Evolutionary conservation across 371 early-diverging fungal species (phyloP).

Genomic region (Phascolomyces articulosus): DNA sequence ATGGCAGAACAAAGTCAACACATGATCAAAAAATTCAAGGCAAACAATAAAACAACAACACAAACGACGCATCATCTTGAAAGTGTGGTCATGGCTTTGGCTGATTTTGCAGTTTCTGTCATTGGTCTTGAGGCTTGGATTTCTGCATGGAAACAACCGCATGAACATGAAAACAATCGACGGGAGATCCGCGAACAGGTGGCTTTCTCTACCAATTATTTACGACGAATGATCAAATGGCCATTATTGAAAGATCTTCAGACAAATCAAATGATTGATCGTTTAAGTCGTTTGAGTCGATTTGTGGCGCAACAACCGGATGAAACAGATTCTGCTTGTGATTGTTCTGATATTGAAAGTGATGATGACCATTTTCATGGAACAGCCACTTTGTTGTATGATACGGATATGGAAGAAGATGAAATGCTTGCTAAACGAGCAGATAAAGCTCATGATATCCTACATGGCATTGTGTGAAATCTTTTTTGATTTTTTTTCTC

Average conservation of each 20-base stretch:
- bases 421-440: conserved; percentile 23
- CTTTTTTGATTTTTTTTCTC: not conserved
- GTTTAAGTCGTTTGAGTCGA: conserved; percentile 28
- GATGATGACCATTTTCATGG: conserved; percentile 10
- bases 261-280: conserved; percentile 27
- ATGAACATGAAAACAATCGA: not conserved
- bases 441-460: conserved; percentile 37
- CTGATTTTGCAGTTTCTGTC: conserved; percentile 41
- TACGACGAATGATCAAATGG: conserved; percentile 37
- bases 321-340: conserved; percentile 37
- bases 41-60: not conserved
- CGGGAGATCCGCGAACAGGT: conserved; percentile 21
- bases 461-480: conserved; percentile 34
- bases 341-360: conserved; percentile 25
- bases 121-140: conserved; percentile 47
- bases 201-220: conserved; percentile 13
- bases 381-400: not conserved
- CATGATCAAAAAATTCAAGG: conserved; percentile 15
- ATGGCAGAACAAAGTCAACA: conserved; percentile 19
- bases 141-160: conserved; percentile 18
- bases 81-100: conserved; percentile 28
- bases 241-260: conserved; percentile 17
- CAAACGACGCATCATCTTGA: conserved; percentile 19
- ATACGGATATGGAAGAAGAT: conserved; percentile 13
- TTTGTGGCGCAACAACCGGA: conserved; percentile 30